Percentiles rank a stretch among this genome's conserved stretches.
phyloP scores from a whole-genome alignment of 1,284 basidiomycete genomes.

The Sparassis latifolia region DNA sequence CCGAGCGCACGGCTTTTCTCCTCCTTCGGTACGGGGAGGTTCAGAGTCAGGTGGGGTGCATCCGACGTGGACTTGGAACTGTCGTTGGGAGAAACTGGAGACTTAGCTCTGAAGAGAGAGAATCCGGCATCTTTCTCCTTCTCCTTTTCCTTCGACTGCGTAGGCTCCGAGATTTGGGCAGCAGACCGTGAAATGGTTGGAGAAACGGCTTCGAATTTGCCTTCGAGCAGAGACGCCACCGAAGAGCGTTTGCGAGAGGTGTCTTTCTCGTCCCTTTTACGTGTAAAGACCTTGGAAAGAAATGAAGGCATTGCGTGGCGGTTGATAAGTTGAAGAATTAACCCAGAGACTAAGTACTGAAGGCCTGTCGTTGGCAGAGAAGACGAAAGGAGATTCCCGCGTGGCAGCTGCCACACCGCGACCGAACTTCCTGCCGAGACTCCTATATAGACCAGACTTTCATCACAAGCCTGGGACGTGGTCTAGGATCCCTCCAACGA shows the following conservation, averaged over 20 bases:
- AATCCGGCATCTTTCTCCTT: constrained; percentile 30
- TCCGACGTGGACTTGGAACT: constrained; percentile 21
- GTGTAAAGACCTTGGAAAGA: constrained; percentile 69
- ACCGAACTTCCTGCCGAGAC: no score
- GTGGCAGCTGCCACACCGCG: no score
- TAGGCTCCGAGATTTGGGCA: constrained; percentile 27
- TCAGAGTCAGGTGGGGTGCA: constrained; percentile 52
- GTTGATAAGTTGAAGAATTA: background rate
- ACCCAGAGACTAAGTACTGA: background rate
- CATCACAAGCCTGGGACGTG: no score
- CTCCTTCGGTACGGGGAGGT: constrained; percentile 47
- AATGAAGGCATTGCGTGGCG: constrained; percentile 59
- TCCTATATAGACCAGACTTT: no score
- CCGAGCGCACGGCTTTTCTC: constrained; percentile 41
- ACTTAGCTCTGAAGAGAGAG: constrained; percentile 44
- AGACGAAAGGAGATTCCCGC: no score
- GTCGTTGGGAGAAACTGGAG: constrained; percentile 26
- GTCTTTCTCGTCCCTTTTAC: constrained; percentile 59
- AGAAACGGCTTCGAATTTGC: constrained; percentile 65
- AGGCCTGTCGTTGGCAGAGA: background rate
- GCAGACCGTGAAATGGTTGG: constrained; percentile 47
- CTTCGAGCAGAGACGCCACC: constrained; percentile 50
- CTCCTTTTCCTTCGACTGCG: constrained; percentile 27
- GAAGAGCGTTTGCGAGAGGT: constrained; percentile 33
- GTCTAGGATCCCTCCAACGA: no score